Base-by-base conservation (phyloP, 2,329 filamentous ascomycete genomes). In the Alternaria incomplexa region DNA sequence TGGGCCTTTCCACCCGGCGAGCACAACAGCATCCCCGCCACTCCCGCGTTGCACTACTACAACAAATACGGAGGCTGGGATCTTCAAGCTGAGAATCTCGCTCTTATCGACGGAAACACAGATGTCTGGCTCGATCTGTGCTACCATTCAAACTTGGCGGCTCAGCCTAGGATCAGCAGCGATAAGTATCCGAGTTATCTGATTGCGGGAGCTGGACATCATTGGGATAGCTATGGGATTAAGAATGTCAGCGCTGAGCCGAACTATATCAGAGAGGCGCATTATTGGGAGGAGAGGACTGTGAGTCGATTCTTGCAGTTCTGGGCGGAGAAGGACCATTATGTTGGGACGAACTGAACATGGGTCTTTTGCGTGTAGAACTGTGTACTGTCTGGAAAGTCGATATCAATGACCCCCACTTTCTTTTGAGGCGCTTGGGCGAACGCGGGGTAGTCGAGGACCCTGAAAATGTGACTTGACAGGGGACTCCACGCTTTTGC, bases 101-200 rank as follows among this genome's bases (percentile, higher is more conserved):
- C 84, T 5, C 81, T 86, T 36, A 85, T 87, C 56, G 85, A 87
- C 63, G 85, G 85, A 10, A 79, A 81, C 65, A 80, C 81, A 54
- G 85, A 87, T 66, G 83, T 85, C 10, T 87, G 85, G 85, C 77
- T 84, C 5, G 84, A 84, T 52, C 65, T 85, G 4, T 85, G 83
- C 69, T 86, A 85, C 64, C 85, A 87, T 62, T 84, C 83, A 0
- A 76, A 80, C 46, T 68, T 81, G 13, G 82, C 81, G 4, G 76
- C 81, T 6, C 73, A 74, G 46, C 62, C 68, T 6, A 72, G 80
- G 7, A 72, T 77, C 5, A 78, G 77, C 9, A 79, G 79, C 0
- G 81, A 85, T 58, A 76, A 83, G n/a, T 79, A 83, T 61, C 83
- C 85, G 1, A 82, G 84, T 56, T 79, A 83, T 56, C 72, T 87